Evolutionary conservation across 1,284 basidiomycete genomes (phyloP).

Genomic region (Trichosporon ovoides): DNA sequence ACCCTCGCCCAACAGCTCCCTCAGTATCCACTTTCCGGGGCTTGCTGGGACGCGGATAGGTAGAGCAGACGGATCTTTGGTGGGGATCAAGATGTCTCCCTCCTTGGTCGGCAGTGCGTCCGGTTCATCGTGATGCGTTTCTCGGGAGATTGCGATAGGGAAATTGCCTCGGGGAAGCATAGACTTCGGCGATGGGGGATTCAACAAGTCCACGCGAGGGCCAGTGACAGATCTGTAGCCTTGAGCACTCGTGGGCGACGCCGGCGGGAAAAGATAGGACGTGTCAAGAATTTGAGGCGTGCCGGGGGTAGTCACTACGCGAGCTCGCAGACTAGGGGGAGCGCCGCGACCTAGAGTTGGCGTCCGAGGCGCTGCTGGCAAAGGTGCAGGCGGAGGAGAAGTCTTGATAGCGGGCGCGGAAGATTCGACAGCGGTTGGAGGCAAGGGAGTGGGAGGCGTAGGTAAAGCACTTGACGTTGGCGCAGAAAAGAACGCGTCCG

Average conservation of each 20-base stretch:
- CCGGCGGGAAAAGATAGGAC: slow-evolving; percentile 4
- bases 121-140: slow-evolving; percentile 15
- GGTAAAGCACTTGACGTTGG: slow-evolving; percentile 1
- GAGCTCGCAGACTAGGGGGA: slow-evolving; percentile 9
- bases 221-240: neutral
- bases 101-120: slow-evolving; percentile 19
- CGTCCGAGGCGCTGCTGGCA: neutral
- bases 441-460: neutral
- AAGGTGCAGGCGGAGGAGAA: neutral
- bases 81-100: slow-evolving; percentile 27
- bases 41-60: slow-evolving; percentile 11
- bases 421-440: neutral
- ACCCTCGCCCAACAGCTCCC: slow-evolving; percentile 62
- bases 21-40: slow-evolving; percentile 49
- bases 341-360: neutral
- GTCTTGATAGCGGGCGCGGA: neutral
- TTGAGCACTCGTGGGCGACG: neutral
- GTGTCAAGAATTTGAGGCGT: neutral
- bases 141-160: slow-evolving; percentile 9
- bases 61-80: slow-evolving; percentile 12
- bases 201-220: neutral
- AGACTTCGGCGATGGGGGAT: neutral
- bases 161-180: neutral
- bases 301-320: slow-evolving; percentile 15
- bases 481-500: slow-evolving; percentile 40